Evolutionary conservation across 345 rosid species (phyloP).

Genomic region (Aquilaria sinensis): DNA sequence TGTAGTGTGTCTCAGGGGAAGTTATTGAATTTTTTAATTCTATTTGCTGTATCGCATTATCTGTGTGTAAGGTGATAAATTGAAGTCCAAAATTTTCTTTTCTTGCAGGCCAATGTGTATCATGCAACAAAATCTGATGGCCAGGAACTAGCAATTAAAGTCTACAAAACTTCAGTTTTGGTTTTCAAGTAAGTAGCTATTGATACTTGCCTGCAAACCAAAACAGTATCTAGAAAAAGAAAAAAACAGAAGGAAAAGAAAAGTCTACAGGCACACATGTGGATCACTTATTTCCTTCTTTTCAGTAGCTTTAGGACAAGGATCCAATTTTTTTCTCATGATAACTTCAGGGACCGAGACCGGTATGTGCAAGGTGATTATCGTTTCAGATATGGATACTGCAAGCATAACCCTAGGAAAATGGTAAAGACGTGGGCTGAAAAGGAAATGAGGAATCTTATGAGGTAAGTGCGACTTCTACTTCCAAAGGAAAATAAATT

Average conservation of each 20-base stretch:
- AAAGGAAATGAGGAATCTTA: slow-evolving; percentile 92
- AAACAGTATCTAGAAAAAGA: background rate
- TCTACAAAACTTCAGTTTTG: slow-evolving; percentile 87
- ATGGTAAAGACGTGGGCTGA: slow-evolving; percentile 99
- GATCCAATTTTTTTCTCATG: background rate
- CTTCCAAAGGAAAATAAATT: background rate
- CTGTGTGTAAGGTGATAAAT: background rate
- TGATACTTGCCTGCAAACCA: background rate
- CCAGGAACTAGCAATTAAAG: slow-evolving; percentile 83
- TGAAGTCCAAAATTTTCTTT: background rate
- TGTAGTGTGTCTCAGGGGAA: background rate
- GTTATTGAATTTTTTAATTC: background rate
- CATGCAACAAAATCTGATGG: slow-evolving; percentile 89
- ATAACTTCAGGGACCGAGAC: slow-evolving; percentile 75
- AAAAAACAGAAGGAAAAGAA: background rate
- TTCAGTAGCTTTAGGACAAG: too few relatives aligned
- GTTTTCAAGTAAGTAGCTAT: slow-evolving; percentile 68
- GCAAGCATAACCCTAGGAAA: slow-evolving; percentile 94
- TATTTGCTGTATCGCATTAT: background rate
- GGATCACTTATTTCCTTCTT: too few relatives aligned
- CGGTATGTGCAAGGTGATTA: slow-evolving; percentile 96
- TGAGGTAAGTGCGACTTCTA: slow-evolving; percentile 42
- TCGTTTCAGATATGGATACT: slow-evolving; percentile 89
- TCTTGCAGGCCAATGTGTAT: slow-evolving; percentile 85
- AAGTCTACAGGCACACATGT: too few relatives aligned